A percentile compares a stretch with the other conserved stretches of the same genome.
phyloP scores from a whole-genome alignment of 2,329 filamentous ascomycete genomes.

The Clarireedia homoeocarpa region DNA sequence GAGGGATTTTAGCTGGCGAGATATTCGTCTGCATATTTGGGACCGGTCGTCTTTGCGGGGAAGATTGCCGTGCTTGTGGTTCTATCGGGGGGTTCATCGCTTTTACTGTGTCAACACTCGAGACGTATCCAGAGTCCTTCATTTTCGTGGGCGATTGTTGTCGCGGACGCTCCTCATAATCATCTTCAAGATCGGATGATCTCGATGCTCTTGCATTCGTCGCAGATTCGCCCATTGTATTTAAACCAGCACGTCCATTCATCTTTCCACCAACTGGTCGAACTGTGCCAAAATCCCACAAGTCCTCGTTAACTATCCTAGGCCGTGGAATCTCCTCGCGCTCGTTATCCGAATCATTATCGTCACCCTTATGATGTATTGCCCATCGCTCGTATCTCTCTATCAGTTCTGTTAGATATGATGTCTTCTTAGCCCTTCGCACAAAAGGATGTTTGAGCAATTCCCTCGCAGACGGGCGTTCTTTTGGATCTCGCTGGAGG shows the following conservation, averaged over 20 bases:
- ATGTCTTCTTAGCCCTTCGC: slow-evolving; percentile 85
- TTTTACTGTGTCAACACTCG: slow-evolving; percentile 47
- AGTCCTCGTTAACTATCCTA: slow-evolving; percentile 63
- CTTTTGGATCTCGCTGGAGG: slow-evolving; percentile 79
- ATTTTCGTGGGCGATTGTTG: slow-evolving; percentile 46
- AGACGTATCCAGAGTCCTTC: slow-evolving; percentile 31
- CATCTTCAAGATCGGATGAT: slow-evolving; percentile 40
- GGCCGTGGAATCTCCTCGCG: slow-evolving; percentile 36
- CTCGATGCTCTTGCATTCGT: slow-evolving; percentile 64
- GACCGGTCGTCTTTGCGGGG: slow-evolving; percentile 52
- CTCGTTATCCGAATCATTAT: slow-evolving; percentile 52
- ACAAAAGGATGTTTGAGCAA: slow-evolving; percentile 87
- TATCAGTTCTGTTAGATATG: slow-evolving; percentile 93
- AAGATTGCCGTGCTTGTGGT: slow-evolving; percentile 47
- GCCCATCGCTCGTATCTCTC: slow-evolving; percentile 85
- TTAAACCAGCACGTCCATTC: slow-evolving; percentile 51
- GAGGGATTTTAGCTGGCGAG: slow-evolving; percentile 52
- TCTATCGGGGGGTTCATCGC: slow-evolving; percentile 33
- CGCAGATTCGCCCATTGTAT: slow-evolving; percentile 71
- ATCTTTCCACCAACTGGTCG: slow-evolving; percentile 66
- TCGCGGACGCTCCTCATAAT: slow-evolving; percentile 45
- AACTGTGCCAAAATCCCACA: slow-evolving; percentile 98
- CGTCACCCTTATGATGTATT: slow-evolving; percentile 67
- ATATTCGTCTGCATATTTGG: slow-evolving; percentile 24
- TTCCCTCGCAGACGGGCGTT: slow-evolving; percentile 79